Base-by-base conservation (phyloP, 1,139 yeast species). In the Yamadazyma diospyri region DNA sequence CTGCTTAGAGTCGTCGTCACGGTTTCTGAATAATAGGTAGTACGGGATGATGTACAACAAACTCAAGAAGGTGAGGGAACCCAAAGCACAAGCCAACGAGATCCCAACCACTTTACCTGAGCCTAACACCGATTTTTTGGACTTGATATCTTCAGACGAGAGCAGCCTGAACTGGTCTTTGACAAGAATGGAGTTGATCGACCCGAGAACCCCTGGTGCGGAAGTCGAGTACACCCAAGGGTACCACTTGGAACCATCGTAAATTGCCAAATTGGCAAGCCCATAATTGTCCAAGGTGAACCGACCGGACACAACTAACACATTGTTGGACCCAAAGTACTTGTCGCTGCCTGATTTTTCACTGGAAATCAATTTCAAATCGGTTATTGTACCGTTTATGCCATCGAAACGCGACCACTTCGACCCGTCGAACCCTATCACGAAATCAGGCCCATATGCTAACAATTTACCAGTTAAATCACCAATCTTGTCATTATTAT, bases 1-100 rank as follows among this genome's bases (percentile, higher is more conserved):
- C 34, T 69, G 68, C 57, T 54, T 49, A 41, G 55, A 38, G 36
- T 43, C 54, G 11, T 47, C 46, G 16, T 60, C 60, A 67, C 65
- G 55, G 60, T 46, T 63, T 53, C 60, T 68, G 64, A 62, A 72
- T 30, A 72, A 64, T 30, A 67, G 64, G 51, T 67, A 66, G 37
- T 72, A 67, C 4, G 81, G 71, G 4, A 78, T 53, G 10, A 82
- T 64, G 38, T 84, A 88, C 27, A 78, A 53, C 17, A 77, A 61
- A 17, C 92, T 83, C 33, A 89, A 55, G 1, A 85, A 53, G 8
- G 81, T 64, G 29, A 89, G 76, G 2, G 96, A 77, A 1, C 92
- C 95, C 25, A 92, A 57, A 0, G 97, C 89, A 50, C 92, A 74
- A 0, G 97, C 97, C 37, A 88, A 70, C 0, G 95, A 82, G 23